Evolutionary conservation across 495 filamentous ascomycete species (phyloP).

Genomic region (Aspergillus diversus): DNA sequence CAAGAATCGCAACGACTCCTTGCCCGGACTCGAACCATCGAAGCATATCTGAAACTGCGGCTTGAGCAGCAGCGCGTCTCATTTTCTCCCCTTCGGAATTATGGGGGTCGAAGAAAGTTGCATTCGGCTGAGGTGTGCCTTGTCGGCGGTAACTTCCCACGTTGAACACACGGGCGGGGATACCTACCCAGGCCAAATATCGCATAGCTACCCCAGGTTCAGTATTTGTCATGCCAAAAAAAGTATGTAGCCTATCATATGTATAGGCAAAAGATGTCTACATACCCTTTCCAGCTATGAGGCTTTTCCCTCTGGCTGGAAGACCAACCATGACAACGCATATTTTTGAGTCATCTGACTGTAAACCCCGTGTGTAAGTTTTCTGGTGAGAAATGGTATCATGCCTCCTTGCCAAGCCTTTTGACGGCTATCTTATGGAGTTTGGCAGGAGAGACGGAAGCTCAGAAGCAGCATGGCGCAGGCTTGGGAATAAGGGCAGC

Average conservation of each 20-base stretch:
- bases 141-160: slow-evolving; percentile 91
- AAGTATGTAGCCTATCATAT: neutral
- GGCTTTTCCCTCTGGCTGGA: slow-evolving; percentile 92
- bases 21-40: slow-evolving; percentile 76
- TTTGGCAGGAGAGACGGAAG: neutral
- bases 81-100: slow-evolving; percentile 91
- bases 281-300: slow-evolving; percentile 95
- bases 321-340: slow-evolving; percentile 99
- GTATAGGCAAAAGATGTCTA: slow-evolving; percentile 5
- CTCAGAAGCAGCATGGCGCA: neutral
- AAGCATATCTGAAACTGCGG: slow-evolving; percentile 88
- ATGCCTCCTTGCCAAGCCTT: slow-evolving; percentile 5
- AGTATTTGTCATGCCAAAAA: slow-evolving; percentile 8
- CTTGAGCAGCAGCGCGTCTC: slow-evolving; percentile 83
- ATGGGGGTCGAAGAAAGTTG: slow-evolving; percentile 88
- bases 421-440: neutral
- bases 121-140: slow-evolving; percentile 81
- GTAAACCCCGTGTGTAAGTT: slow-evolving; percentile 32
- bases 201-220: slow-evolving; percentile 68
- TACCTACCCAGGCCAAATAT: slow-evolving; percentile 94
- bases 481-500: too few relatives aligned
- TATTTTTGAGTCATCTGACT: slow-evolving; percentile 93
- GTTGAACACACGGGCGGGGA: slow-evolving; percentile 92
- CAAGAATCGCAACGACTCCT: slow-evolving; percentile 86
- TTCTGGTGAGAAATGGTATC: neutral